Evolutionary conservation across 2,329 filamentous ascomycete species (phyloP), one percentile per base, ranked within the genome.

Genomic region (Elsinoe australis): DNA sequence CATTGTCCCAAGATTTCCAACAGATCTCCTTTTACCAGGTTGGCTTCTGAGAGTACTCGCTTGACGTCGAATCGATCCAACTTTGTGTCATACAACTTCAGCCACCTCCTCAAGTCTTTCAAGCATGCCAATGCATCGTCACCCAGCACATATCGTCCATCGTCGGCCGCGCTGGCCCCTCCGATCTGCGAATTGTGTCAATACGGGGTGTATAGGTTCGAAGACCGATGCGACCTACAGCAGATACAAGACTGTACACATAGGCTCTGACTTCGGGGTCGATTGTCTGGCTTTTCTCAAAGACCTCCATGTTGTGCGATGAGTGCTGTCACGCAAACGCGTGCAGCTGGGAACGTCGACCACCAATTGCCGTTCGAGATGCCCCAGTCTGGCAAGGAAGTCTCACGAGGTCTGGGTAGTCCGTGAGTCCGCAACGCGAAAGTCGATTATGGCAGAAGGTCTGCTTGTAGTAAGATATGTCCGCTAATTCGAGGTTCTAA

Each of bases 21-120:
- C 49, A 98, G 69, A 65, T 98, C 92, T 44, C 87, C 86, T 61
- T 83, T 83, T 49, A 96, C 79, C n/a, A 98, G 67, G 61, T 95
- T 95, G 35, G 88, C 85, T 65, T 96, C 88, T 60, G 87, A 83
- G 56, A 96, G 74, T 64, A 88, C 95, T 67, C 92, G 78, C 52
- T 90, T 89, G 51, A 98, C 92, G 62, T 98, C 92, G 74, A 94
- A 84, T 56, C 90, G 83, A 63, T 95, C 94, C 55, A 83, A 80
- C 64, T 94, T 94, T 63, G 94, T 86, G 65, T 95, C 89, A 72
- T 92, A 92, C 54, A 95, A 80, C 57, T 87, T 88, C 56, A 98
- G 76, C 92, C 92, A 98, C 78, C 84, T 83, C 62, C 92, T 90
- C 48, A 98, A 75, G 67, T 98, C 92, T 53, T 90, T 88, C 50